Evolutionary conservation across 441 rosid genomes (phyloP), one percentile per base, ranked within the genome.

Genomic region (Adansonia grandidieri): DNA sequence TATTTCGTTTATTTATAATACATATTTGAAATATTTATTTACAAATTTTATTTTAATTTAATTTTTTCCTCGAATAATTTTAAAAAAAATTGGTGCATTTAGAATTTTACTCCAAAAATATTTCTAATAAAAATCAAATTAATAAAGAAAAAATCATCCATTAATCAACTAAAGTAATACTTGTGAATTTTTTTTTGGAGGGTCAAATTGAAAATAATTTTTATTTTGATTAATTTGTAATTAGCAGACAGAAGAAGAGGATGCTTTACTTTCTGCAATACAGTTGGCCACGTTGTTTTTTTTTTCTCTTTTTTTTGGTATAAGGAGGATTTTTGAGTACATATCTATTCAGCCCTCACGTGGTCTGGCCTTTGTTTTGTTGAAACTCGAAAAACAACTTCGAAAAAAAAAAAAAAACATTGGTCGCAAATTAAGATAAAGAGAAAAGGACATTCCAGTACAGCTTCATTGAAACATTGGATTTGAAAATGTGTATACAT

Each of bases 201-300:
- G 6, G 37, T 19, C 28, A 19, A 60, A 60, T 14, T 60, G 32
- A 28, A 5, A 20, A 60, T 22, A 58, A 19, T 7, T 58, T 19
- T n/a, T 8, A 1, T 3, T 22, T 22, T 60, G 6, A 37, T 22
- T 1, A 28, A 60, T 22, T 22, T 60, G 40, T 22, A 63, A 13
- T 20, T 20, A 20, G 0, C 3, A 11, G 40, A 47, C 8, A 10
- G 54, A 67, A 11, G 14, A 22, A 7, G 15, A 48, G 40, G 11
- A 17, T n/a, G 6, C 7, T 69, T 68, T 45, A 19, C 40, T 48
- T 69, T 48, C 73, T 48, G 73, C 58, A 69, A 13, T 6, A 48
- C 73, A 69, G 73, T 54, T 69, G 73, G 73, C 73, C 73, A 69
- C 73, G 73, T 69, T 28, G 32, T 28, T 28, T 28, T 28, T 28